Percentiles rank a stretch among this genome's conserved stretches.
These are phyloP conservation scores for Typha latifolia DNA, from an alignment of 176 grass and related monocot genomes.

Conservation along the genomic window DNA sequence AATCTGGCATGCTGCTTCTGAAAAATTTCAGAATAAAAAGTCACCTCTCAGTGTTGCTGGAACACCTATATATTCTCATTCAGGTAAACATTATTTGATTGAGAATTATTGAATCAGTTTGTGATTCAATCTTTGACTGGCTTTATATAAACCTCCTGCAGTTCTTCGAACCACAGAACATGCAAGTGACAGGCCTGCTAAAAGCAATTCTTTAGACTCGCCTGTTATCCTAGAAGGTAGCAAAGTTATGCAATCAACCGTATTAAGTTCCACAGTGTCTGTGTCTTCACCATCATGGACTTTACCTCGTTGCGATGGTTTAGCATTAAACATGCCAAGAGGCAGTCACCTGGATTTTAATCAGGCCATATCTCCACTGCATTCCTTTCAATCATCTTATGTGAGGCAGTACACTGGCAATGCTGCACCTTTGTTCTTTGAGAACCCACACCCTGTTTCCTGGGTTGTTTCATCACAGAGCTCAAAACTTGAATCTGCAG, in stretches of 20 bases:
- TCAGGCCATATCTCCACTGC: slow-evolving; percentile 61
- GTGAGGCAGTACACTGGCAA: slow-evolving; percentile 43
- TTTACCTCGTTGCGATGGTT: slow-evolving; percentile 30
- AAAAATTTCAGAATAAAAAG: slow-evolving; percentile 70
- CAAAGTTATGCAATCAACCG: slow-evolving; percentile 36
- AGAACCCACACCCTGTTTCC: slow-evolving; percentile 32
- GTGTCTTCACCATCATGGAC: slow-evolving; percentile 41
- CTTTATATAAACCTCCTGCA: slow-evolving; percentile 3
- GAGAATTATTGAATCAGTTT: slow-evolving; percentile 10
- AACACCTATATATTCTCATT: slow-evolving; percentile 42
- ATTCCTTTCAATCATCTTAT: slow-evolving; percentile 50
- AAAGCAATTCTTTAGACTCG: slow-evolving; percentile 21
- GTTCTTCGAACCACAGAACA: slow-evolving; percentile 12
- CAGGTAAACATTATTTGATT: slow-evolving; percentile 35
- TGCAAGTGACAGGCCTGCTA: slow-evolving; percentile 12
- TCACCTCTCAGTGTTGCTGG: slow-evolving; percentile 40
- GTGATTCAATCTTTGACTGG: slow-evolving; percentile 3
- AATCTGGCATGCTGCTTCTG: slow-evolving; percentile 52
- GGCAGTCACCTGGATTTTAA: slow-evolving; percentile 72
- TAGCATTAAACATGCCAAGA: slow-evolving; percentile 48
- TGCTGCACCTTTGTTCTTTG: slow-evolving; percentile 48
- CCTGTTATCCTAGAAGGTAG: slow-evolving; percentile 32
- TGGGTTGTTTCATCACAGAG: slow-evolving; percentile 58
- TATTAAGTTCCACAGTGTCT: slow-evolving; percentile 22
- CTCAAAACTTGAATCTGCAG: slow-evolving; percentile 64